A percentile compares a stretch with the other conserved stretches of the same genome.
Conservation (phyloP, 352 stramenopile genomes). For the Stephanocyclus meneghinianus region DNA sequence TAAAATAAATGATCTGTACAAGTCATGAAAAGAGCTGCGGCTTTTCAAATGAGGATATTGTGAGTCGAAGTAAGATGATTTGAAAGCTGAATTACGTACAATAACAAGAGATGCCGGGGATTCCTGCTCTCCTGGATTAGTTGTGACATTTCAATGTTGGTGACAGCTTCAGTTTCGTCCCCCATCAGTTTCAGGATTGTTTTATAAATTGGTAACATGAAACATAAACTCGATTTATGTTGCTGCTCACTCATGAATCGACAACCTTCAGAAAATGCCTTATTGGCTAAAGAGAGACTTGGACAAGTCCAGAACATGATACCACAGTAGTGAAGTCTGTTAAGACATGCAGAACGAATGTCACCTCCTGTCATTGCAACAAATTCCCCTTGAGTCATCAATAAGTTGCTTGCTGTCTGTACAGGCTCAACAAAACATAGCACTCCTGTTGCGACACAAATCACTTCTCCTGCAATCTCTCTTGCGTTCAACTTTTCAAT, state of each 20-base stretch:
- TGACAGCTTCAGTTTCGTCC: neutral
- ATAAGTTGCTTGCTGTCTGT: neutral
- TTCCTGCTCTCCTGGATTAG: too few species aligned
- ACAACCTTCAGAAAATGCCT: neutral
- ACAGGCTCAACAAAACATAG: constrained; percentile 3
- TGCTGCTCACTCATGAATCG: neutral
- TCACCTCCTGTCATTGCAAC: neutral
- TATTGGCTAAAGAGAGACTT: neutral
- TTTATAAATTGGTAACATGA: neutral
- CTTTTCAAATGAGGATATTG: too few species aligned
- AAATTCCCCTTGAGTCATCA: neutral
- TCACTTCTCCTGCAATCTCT: neutral
- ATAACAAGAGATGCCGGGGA: too few species aligned
- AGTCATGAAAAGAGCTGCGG: too few species aligned
- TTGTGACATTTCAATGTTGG: too few species aligned
- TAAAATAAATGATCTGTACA: too few species aligned
- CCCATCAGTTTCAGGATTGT: neutral
- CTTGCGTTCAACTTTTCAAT: neutral
- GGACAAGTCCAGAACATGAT: neutral
- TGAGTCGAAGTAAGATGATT: too few species aligned
- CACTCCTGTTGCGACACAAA: too few species aligned
- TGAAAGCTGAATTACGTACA: too few species aligned
- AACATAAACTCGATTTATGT: constrained; percentile 5
- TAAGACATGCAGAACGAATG: neutral
- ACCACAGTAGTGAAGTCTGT: neutral